Conservation (phyloP, 148 eudicot species). For the Pouteria glomerata region DNA sequence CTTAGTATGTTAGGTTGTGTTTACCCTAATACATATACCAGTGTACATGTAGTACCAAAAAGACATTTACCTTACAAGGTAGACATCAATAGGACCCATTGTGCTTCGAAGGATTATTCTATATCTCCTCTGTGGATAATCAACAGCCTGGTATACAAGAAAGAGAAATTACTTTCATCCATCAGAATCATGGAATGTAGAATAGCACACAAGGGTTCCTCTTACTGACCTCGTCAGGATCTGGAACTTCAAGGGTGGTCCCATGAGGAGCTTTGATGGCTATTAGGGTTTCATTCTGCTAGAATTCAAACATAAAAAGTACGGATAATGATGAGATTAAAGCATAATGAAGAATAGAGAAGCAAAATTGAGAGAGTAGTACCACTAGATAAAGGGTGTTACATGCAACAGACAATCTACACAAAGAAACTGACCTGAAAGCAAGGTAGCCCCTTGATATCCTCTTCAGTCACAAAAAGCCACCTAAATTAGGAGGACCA, state of each 20-base stretch:
- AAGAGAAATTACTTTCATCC: slow-evolving; percentile 11
- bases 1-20: neutral
- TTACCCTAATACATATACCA: neutral
- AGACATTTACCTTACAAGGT: slow-evolving; percentile 69
- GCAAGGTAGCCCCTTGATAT: slow-evolving; percentile 79
- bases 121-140: slow-evolving; percentile 92
- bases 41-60: slow-evolving; percentile 2
- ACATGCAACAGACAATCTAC: neutral
- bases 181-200: neutral
- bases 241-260: slow-evolving; percentile 97
- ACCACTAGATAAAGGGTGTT: neutral
- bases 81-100: slow-evolving; percentile 99
- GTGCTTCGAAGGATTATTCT: slow-evolving; percentile 92
- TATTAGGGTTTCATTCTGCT: slow-evolving; percentile 88
- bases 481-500: slow-evolving; percentile 42
- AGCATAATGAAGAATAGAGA: neutral
- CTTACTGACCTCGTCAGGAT: slow-evolving; percentile 76
- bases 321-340: neutral
- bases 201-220: neutral
- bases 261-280: slow-evolving; percentile 99
- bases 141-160: slow-evolving; percentile 55
- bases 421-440: slow-evolving; percentile 53
- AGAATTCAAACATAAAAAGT: slow-evolving; percentile 2
- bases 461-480: slow-evolving; percentile 97
- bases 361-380: neutral